Evolutionary conservation across 768 basidiomycete genomes (phyloP).

Genomic region (Panus rudis): DNA sequence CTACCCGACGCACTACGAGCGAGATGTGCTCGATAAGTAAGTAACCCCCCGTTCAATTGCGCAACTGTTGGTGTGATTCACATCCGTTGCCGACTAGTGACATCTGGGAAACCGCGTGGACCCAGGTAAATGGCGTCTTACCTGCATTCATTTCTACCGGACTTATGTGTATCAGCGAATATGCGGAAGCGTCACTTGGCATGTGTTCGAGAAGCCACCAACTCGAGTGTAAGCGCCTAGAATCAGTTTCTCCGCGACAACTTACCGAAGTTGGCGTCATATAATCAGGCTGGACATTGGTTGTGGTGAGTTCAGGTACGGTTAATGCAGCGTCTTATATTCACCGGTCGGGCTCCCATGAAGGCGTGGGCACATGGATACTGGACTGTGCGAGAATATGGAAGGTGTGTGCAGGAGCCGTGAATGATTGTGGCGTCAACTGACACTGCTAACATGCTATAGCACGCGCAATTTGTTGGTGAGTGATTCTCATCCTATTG

Average conservation of each 20-base stretch:
- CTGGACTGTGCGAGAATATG: conserved; percentile 56
- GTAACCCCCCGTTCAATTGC: conserved; percentile 21
- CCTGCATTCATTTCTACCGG: no score
- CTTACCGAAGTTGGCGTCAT: conserved; percentile 1
- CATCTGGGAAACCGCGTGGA: conserved; percentile 58
- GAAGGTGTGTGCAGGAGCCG: conserved; percentile 35
- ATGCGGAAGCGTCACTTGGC: conserved; percentile 51
- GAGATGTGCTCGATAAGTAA: conserved; percentile 59
- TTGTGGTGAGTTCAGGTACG: conserved; percentile 43
- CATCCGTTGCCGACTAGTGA: conserved; percentile 41
- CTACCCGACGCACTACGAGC: conserved; percentile 63
- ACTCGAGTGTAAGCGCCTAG: conserved; percentile 51
- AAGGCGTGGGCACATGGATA: conserved; percentile 73
- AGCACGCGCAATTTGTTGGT: conserved; percentile 64
- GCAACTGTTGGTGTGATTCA: neutral
- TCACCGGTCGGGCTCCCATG: conserved; percentile 1
- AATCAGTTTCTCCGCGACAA: neutral
- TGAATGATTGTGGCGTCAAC: conserved; percentile 1
- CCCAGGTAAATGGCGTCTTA: conserved; percentile 21
- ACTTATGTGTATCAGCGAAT: neutral
- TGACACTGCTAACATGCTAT: conserved; percentile 2
- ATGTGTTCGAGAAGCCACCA: conserved; percentile 54
- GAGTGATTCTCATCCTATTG: conserved; percentile 12
- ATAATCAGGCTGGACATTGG: conserved; percentile 58
- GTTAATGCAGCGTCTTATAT: neutral